Conservation (phyloP, 768 basidiomycete genomes). For the Gloeopeniophorella convolvens region DNA sequence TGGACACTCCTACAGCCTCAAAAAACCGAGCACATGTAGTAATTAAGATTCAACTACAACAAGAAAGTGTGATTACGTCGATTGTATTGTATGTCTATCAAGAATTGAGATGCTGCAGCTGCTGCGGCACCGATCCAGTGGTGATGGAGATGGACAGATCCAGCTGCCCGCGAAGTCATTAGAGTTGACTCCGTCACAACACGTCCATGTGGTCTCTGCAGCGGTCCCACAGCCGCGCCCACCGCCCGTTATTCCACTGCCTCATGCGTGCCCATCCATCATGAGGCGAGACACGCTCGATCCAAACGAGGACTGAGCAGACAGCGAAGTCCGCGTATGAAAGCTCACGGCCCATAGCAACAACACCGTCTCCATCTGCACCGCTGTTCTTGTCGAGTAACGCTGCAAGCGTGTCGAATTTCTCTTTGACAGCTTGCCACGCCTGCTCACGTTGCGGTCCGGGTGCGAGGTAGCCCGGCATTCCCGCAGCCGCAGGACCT, state of each 20-base stretch:
- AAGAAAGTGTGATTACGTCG: too few species aligned
- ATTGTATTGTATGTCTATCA: not conserved
- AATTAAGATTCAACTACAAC: too few species aligned
- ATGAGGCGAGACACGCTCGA: conserved; percentile 63
- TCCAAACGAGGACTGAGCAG: conserved; percentile 68
- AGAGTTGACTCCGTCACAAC: conserved; percentile 27
- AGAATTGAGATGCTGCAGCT: too few species aligned
- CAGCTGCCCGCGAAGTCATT: too few species aligned
- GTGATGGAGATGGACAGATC: not conserved
- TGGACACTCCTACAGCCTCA: too few species aligned
- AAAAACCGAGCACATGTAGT: too few species aligned
- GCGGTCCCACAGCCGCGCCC: conserved; percentile 54
- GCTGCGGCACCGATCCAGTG: too few species aligned
- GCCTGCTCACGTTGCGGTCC: conserved; percentile 53
- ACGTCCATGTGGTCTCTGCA: conserved; percentile 68
- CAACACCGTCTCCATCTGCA: conserved; percentile 54
- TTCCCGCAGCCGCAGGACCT: conserved; percentile 14
- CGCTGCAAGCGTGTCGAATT: conserved; percentile 57
- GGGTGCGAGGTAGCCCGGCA: conserved; percentile 20
- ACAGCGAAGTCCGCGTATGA: conserved; percentile 71
- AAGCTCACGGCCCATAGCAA: conserved; percentile 58
- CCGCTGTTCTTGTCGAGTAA: conserved; percentile 62
- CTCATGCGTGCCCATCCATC: conserved; percentile 67
- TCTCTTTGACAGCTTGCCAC: conserved; percentile 58
- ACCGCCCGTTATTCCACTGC: conserved; percentile 64